phyloP scores from a whole-genome alignment of 192 early-diverging fungal species.

The Geranomyces variabilis region DNA sequence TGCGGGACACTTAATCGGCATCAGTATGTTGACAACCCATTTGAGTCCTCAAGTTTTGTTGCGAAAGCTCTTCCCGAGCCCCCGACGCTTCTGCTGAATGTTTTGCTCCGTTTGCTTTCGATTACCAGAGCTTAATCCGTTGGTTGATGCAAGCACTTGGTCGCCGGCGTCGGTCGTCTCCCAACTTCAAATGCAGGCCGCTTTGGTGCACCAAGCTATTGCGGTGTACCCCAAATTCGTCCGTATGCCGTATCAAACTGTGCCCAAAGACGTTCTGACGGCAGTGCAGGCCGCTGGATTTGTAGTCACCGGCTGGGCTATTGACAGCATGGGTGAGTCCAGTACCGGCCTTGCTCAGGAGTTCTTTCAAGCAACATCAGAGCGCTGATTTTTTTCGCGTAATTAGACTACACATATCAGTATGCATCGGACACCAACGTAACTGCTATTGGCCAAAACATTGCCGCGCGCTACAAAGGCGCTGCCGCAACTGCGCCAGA shows the following conservation, averaged over 20 bases:
- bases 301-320: neutral
- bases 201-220: neutral
- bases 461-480: neutral
- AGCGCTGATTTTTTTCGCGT: too few relatives aligned
- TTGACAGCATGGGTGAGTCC: neutral
- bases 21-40: conserved; percentile 2
- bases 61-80: too few relatives aligned
- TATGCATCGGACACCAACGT: neutral
- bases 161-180: too few relatives aligned
- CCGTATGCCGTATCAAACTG: neutral
- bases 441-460: neutral
- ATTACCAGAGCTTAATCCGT: too few relatives aligned
- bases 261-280: neutral
- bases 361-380: too few relatives aligned
- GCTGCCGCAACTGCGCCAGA: neutral
- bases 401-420: neutral
- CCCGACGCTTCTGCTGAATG: too few relatives aligned
- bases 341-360: too few relatives aligned
- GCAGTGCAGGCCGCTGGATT: neutral
- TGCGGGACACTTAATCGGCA: neutral
- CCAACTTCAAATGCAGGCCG: neutral
- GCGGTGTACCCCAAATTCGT: neutral
- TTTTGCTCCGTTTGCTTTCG: too few relatives aligned
- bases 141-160: too few relatives aligned
- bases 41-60: too few relatives aligned